Conservation (phyloP, 768 basidiomycete genomes). For the Leccinum fibrillosum region DNA sequence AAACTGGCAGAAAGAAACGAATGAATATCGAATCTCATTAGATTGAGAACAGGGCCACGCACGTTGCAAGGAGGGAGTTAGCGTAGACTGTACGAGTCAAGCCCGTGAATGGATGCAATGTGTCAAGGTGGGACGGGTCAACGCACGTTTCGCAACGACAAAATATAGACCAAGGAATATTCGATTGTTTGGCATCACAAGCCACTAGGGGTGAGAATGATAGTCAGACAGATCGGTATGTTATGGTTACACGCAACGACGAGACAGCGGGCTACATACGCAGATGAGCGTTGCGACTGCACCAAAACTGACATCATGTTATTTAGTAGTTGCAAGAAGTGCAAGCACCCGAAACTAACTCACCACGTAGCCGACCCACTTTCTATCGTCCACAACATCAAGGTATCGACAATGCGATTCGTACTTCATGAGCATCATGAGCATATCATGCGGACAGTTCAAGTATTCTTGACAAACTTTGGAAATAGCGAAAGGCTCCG, state of each 20-base stretch:
- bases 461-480: constrained; percentile 23
- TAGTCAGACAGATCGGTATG: neutral
- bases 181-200: constrained; percentile 22
- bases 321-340: neutral
- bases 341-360: neutral
- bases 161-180: constrained; percentile 26
- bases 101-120: neutral
- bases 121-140: neutral
- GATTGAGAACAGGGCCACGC: neutral
- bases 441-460: neutral
- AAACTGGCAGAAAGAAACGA: constrained; percentile 11
- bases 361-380: constrained; percentile 24
- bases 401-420: constrained; percentile 20
- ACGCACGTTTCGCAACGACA: constrained; percentile 22
- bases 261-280: constrained; percentile 4
- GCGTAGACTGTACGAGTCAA: constrained; percentile 17
- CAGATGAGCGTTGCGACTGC: constrained; percentile 18
- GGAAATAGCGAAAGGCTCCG: constrained; percentile 30
- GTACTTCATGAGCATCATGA: constrained; percentile 10
- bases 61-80: constrained; percentile 28
- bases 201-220: constrained; percentile 12
- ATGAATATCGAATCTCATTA: constrained; percentile 7
- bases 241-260: neutral
- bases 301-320: constrained; percentile 8
- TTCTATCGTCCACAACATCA: constrained; percentile 23